Percentiles rank a stretch among this genome's conserved stretches.
Evolutionary conservation across 2,329 filamentous ascomycete species (phyloP).

Genomic region (Colletotrichum filicis): DNA sequence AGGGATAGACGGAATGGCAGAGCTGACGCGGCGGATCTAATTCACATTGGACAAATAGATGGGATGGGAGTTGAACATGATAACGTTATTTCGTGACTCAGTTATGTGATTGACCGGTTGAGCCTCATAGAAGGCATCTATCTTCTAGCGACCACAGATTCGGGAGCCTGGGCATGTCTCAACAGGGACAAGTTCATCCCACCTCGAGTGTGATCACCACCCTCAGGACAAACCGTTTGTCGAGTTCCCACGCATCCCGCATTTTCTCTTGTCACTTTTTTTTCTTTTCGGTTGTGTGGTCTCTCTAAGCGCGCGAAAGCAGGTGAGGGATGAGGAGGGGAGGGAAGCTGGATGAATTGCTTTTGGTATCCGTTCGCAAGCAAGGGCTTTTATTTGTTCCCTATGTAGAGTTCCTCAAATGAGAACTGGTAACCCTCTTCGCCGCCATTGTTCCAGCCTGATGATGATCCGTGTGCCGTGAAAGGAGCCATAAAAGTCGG

Average conservation of each 20-base stretch:
- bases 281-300: not conserved
- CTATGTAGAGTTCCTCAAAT: conserved; percentile 56
- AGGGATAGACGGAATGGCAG: not conserved
- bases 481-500: conserved; percentile 39
- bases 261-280: conserved; percentile 31
- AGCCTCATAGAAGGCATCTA: conserved; percentile 30
- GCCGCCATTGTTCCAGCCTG: conserved; percentile 57
- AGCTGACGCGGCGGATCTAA: too few species aligned
- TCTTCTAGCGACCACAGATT: conserved; percentile 16
- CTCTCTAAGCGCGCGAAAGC: conserved; percentile 19
- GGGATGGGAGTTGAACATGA: not conserved
- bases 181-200: conserved; percentile 22
- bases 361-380: conserved; percentile 36
- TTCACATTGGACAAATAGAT: not conserved
- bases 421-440: conserved; percentile 59
- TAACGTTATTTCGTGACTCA: conserved; percentile 25
- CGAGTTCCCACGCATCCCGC: conserved; percentile 1
- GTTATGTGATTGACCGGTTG: conserved; percentile 34
- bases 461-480: conserved; percentile 40
- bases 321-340: conserved; percentile 2
- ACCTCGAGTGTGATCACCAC: conserved; percentile 14
- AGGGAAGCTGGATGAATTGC: conserved; percentile 16
- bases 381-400: conserved; percentile 51
- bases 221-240: conserved; percentile 28
- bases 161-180: not conserved